Evolutionary conservation across 352 stramenopile species (phyloP).

Genomic region (Phytophthora meadii): DNA sequence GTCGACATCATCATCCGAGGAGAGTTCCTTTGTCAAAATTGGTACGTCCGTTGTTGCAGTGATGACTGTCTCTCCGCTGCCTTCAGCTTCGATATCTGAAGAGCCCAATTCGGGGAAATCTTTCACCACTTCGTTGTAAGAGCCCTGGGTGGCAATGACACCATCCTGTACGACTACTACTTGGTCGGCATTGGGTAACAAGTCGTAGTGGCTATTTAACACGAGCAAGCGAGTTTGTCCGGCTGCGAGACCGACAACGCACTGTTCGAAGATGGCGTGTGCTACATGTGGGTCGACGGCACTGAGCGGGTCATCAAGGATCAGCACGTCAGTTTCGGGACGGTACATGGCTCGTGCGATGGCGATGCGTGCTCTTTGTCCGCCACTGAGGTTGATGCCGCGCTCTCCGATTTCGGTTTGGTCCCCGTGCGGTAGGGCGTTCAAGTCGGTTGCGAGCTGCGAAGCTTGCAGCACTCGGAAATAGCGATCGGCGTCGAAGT

Average conservation of each 20-base stretch:
- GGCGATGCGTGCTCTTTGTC: neutral
- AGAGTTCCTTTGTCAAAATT: neutral
- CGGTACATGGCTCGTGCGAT: neutral
- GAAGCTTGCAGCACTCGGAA: constrained; percentile 36
- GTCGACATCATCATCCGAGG: constrained; percentile 1
- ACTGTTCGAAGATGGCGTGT: constrained; percentile 92
- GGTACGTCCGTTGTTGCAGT: neutral
- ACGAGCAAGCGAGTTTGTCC: constrained; percentile 23
- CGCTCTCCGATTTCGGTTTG: neutral
- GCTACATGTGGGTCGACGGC: constrained; percentile 96
- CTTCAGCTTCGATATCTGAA: constrained; percentile 7
- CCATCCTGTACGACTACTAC: constrained; percentile 42
- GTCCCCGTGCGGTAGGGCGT: constrained; percentile 26
- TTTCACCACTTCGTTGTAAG: constrained; percentile 61
- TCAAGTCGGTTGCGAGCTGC: constrained; percentile 47
- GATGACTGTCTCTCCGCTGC: neutral
- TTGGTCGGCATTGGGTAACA: constrained; percentile 60
- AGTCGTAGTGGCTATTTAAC: constrained; percentile 92
- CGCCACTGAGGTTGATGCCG: neutral
- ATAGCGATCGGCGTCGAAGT: constrained; percentile 28
- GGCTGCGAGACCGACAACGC: constrained; percentile 67
- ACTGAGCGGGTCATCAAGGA: constrained; percentile 23
- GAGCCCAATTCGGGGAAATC: constrained; percentile 24
- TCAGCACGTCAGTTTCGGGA: neutral
- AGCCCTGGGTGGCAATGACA: constrained; percentile 74